Base-by-base conservation (phyloP, 2,329 filamentous ascomycete species). In the Phaeosphaeriaceae sp. region DNA sequence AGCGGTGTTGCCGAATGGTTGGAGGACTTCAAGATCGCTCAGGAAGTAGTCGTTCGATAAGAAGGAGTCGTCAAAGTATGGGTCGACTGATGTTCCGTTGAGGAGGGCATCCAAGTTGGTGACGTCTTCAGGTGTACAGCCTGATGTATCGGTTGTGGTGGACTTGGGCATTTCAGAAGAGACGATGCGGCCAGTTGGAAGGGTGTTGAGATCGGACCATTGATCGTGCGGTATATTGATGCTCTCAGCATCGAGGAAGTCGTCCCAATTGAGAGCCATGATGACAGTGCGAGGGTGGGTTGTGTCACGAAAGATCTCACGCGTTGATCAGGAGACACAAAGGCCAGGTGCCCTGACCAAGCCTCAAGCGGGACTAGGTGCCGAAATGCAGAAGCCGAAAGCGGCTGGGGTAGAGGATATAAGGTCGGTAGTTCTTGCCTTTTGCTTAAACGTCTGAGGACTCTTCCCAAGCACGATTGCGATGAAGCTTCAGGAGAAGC, bases 261-360 rank as follows among this genome's bases (percentile, higher is more conserved):
- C 67, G 65, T 74, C 70, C 76, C 76, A 78, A 71, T 78, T 74
- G 72, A 76, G 69, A 62, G 73, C 68, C 76, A 77, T 78, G 59
- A 54, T 72, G 72, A 67, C 52, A 48, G 69, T 68, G 60, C 56
- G 66, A 61, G 62, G 61, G 66, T 62, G 66, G 67, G 66, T 58
- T 58, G 70, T 69, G 58, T 61, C 60, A 69, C 65, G 57, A 65
- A 64, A 66, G 61, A 60, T 65, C 63, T 76, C 74, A 76, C 69
- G 72, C 68, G 70, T 65, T 73, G 68, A 70, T 77, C 74, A 77
- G 74, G 73, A 75, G 74, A 77, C 69, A 65, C 61, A 66, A 58
- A 63, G 48, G 65, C 54, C 63, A 65, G 53, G 63, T 64, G 61
- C 57, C 56, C 57, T 51, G 56, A 65, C 70, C 66, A 69, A 68